Base-by-base conservation (phyloP, 2,329 filamentous ascomycete genomes). In the Fusarium illudens region DNA sequence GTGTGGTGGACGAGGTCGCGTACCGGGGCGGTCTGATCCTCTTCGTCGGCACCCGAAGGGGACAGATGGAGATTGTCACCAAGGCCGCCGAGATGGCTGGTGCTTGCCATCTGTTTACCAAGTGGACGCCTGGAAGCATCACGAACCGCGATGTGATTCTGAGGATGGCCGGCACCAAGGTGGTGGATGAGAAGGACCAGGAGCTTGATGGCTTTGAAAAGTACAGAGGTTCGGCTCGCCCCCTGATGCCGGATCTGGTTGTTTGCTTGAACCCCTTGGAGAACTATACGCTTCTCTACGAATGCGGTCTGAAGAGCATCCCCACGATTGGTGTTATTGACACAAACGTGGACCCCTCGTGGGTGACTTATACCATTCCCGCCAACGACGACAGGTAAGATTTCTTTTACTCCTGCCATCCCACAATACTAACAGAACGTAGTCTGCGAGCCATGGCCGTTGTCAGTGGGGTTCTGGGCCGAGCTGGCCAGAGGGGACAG, bases 281-380 rank as follows among this genome's bases (percentile, higher is more conserved):
- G 84, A 98, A 99, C 79, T 93, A 92, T 75, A 89, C 94, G 7
- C 78, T 97, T 77, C 83, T 99, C 75, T 93, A 96, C 79, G 96
- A 99, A 83, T 98, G 96, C 78, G 92, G 91, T 0, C 78, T 94
- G 60, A 91, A 93, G 77, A 92, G 91, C 75, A 92, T 99, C 60
- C 96, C 96, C 1, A 98, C 96, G 0, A 96, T 99, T 74, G 96
- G 95, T 48, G 86, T 99, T 60, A 91, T 98, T 71, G 96, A 99
- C 79, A 98, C 96, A 1, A 92, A 99, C 79, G 90, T 90, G 3
- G 92, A 98, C 79, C 93, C 96, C 1, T 93, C 93, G 0, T 95
- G 92, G 88, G 94, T 98, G 52, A 98, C 96, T 4, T 99, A 99
- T 77, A 92, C 92, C 13, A 97, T 99, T 71, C 96, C 96, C 2